Percentiles rank a stretch among this genome's conserved stretches.
Conservation (phyloP, 495 filamentous ascomycete genomes). For the Rhypophila decipiens region DNA sequence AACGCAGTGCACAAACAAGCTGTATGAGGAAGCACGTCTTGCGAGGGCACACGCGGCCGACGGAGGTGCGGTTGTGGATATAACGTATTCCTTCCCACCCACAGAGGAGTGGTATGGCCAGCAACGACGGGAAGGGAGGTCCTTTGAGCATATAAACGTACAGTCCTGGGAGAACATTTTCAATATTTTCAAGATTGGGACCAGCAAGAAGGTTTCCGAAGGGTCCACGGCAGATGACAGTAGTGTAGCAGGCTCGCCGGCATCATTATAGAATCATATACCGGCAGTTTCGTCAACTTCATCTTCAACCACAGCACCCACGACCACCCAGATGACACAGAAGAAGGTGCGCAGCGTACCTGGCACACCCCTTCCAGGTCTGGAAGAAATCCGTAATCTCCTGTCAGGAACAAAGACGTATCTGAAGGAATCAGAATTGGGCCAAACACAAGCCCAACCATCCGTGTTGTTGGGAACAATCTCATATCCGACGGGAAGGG, state of each 20-base stretch:
- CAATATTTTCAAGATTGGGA: constrained; percentile 16
- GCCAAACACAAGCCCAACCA: too few relatives aligned
- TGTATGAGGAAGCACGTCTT: constrained; percentile 29
- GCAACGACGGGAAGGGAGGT: constrained; percentile 33
- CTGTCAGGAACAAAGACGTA: too few relatives aligned
- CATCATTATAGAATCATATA: too few relatives aligned
- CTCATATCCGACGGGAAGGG: too few relatives aligned
- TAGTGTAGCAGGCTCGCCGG: not conserved
- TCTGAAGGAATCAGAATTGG: too few relatives aligned
- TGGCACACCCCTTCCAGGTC: too few relatives aligned
- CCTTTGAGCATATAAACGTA: constrained; percentile 32
- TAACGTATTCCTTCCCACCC: constrained; percentile 31
- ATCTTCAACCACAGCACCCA: too few relatives aligned
- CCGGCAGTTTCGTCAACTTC: too few relatives aligned
- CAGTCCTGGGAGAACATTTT: constrained; percentile 30
- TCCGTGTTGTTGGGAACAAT: too few relatives aligned
- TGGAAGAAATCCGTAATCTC: too few relatives aligned
- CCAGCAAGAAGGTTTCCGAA: not conserved
- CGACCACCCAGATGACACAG: too few relatives aligned
- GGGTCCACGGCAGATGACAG: not conserved
- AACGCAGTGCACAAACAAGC: constrained; percentile 31
- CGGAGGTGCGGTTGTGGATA: constrained; percentile 8
- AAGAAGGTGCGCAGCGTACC: too few relatives aligned
- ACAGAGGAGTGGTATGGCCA: constrained; percentile 40
- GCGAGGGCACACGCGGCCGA: constrained; percentile 8